Evolutionary conservation across 2,329 filamentous ascomycete genomes (phyloP).

Genomic region (Alternaria gansuensis): DNA sequence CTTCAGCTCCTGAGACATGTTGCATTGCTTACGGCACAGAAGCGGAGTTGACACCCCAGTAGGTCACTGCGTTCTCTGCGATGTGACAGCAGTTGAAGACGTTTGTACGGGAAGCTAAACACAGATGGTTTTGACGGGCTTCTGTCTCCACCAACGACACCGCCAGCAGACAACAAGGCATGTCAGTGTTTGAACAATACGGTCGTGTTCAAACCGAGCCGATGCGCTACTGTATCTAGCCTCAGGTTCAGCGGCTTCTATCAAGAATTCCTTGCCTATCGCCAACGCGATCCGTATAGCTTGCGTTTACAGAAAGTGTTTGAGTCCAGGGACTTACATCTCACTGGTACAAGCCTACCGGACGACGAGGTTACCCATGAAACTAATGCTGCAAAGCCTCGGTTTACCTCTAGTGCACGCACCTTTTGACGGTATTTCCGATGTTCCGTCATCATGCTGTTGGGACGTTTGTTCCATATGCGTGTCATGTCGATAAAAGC

Average conservation of each 20-base stretch:
- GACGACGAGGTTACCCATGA: not conserved
- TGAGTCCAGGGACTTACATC: not conserved
- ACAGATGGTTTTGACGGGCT: slow-evolving; percentile 21
- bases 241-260: not conserved
- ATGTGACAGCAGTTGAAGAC: slow-evolving; percentile 5
- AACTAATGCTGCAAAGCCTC: slow-evolving; percentile 7
- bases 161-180: slow-evolving; percentile 17
- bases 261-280: not conserved
- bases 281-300: slow-evolving; percentile 1
- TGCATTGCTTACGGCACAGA: slow-evolving; percentile 30
- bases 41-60: slow-evolving; percentile 22
- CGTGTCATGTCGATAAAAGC: slow-evolving; percentile 37
- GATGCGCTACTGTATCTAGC: not conserved
- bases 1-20: slow-evolving; percentile 30
- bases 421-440: slow-evolving; percentile 19
- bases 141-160: slow-evolving; percentile 29
- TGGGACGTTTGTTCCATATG: slow-evolving; percentile 32
- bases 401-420: not conserved
- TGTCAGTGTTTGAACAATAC: slow-evolving; percentile 17
- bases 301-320: not conserved
- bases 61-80: slow-evolving; percentile 12
- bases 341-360: not conserved
- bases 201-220: slow-evolving; percentile 12
- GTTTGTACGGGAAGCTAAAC: slow-evolving; percentile 25
- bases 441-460: slow-evolving; percentile 9